Evolutionary conservation across 2,329 filamentous ascomycete genomes (phyloP).

Genomic region (Furcasterigmium sp.): DNA sequence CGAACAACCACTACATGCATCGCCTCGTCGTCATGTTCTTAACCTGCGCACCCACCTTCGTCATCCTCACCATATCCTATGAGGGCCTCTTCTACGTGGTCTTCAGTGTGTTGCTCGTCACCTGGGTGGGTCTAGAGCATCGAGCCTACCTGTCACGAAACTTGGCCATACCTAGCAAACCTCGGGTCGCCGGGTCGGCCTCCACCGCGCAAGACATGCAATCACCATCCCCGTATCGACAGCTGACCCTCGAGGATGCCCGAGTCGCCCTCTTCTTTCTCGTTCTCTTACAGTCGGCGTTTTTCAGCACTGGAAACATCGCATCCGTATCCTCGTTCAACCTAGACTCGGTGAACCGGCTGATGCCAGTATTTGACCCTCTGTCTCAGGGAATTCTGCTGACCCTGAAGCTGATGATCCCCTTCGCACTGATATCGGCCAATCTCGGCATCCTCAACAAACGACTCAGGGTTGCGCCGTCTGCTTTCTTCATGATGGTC

Average conservation of each 20-base stretch:
- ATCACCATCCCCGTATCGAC: conserved; percentile 39
- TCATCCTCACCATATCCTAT: conserved; percentile 95
- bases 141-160: conserved; percentile 39
- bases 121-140: conserved; percentile 91
- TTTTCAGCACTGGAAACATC: conserved; percentile 95
- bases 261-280: conserved; percentile 93
- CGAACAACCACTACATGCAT: conserved; percentile 85
- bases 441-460: conserved; percentile 92
- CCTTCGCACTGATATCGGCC: conserved; percentile 86
- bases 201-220: not conserved
- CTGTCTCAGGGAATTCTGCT: conserved; percentile 86
- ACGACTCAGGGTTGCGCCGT: conserved; percentile 76
- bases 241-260: conserved; percentile 74
- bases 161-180: too few species aligned
- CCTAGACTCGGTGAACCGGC: conserved; percentile 79
- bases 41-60: conserved; percentile 86
- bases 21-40: conserved; percentile 85
- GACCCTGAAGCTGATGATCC: conserved; percentile 84
- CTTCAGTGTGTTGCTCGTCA: conserved; percentile 75
- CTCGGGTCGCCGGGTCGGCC: not conserved
- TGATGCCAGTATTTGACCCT: conserved; percentile 89
- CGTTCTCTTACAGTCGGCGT: conserved; percentile 87
- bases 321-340: conserved; percentile 92
- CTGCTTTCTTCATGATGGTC: conserved; percentile 88
- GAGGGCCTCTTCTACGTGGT: conserved; percentile 94